Evolutionary conservation across 495 filamentous ascomycete genomes (phyloP).

Genomic region (Xylaria bambusicola): DNA sequence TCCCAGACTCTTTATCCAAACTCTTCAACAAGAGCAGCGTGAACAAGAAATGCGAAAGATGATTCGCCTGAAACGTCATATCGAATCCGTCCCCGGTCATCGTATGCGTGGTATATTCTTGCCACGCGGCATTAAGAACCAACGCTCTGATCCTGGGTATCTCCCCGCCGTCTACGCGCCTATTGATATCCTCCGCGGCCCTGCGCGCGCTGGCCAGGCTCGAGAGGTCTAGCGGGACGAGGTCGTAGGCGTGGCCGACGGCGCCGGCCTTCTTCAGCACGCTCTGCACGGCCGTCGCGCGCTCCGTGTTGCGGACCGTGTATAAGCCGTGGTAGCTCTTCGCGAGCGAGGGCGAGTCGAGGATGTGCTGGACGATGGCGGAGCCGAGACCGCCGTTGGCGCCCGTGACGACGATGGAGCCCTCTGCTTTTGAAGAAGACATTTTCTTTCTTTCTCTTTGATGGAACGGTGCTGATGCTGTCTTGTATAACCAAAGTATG

Average conservation of each 20-base stretch:
- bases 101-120: conserved; percentile 33
- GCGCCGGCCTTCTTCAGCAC: conserved; percentile 34
- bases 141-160: conserved; percentile 47
- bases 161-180: conserved; percentile 34
- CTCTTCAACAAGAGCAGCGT: conserved; percentile 46
- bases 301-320: conserved; percentile 43
- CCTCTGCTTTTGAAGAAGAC: conserved; percentile 27
- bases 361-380: conserved; percentile 50
- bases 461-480: no score
- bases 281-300: conserved; percentile 28
- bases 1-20: conserved; percentile 44
- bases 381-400: conserved; percentile 51
- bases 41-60: conserved; percentile 48
- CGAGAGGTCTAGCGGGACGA: conserved; percentile 45
- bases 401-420: conserved; percentile 59
- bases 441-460: conserved; percentile 6
- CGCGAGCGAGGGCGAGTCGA: conserved; percentile 35
- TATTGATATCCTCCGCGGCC: conserved; percentile 41
- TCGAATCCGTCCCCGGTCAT: conserved; percentile 44
- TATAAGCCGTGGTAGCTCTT: conserved; percentile 43
- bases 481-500: no score
- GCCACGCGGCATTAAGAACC: conserved; percentile 47
- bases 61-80: conserved; percentile 48
- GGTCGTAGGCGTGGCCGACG: conserved; percentile 40
- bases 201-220: conserved; percentile 42